These are phyloP conservation scores for Cairneyella variabilis DNA, from an alignment of 495 filamentous ascomycete species.

Conservation along the genomic window DNA sequence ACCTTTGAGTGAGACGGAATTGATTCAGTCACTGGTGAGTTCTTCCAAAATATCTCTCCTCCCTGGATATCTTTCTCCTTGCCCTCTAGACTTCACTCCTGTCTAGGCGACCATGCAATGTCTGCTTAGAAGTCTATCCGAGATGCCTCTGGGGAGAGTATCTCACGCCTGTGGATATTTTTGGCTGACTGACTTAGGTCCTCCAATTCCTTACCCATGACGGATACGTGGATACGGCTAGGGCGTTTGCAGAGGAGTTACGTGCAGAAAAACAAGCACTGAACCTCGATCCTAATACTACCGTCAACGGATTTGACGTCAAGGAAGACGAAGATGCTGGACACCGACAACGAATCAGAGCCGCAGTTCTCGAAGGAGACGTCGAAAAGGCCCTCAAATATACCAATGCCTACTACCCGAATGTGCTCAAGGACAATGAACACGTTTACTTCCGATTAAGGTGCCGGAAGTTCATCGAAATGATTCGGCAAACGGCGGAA, in stretches of 20 bases:
- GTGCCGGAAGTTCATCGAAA: slow-evolving; percentile 92
- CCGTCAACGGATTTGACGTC: slow-evolving; percentile 61
- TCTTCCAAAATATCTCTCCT: too few species aligned
- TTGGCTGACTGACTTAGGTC: slow-evolving; percentile 44
- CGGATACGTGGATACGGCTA: slow-evolving; percentile 92
- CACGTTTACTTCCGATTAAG: slow-evolving; percentile 87
- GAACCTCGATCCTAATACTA: slow-evolving; percentile 46
- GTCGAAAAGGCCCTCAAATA: slow-evolving; percentile 85
- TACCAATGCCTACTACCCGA: slow-evolving; percentile 73
- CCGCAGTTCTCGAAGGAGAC: slow-evolving; percentile 87
- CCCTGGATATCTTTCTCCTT: too few species aligned
- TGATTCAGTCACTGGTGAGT: slow-evolving; percentile 63
- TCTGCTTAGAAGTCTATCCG: too few species aligned
- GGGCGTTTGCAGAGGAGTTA: slow-evolving; percentile 83
- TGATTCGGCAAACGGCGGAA: slow-evolving; percentile 82
- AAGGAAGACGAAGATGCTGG: slow-evolving; percentile 86
- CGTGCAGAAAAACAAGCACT: slow-evolving; percentile 65
- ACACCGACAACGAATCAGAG: slow-evolving; percentile 84
- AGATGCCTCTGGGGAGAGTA: too few species aligned
- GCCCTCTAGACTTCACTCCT: too few species aligned
- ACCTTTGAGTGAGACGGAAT: slow-evolving; percentile 63
- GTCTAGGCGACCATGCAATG: too few species aligned
- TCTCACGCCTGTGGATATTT: slow-evolving; percentile 24
- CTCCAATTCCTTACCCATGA: slow-evolving; percentile 92
- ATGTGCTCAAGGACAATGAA: slow-evolving; percentile 77